Conservation (phyloP, 805 yeast species). For the Wickerhamomyces xylosicus region DNA sequence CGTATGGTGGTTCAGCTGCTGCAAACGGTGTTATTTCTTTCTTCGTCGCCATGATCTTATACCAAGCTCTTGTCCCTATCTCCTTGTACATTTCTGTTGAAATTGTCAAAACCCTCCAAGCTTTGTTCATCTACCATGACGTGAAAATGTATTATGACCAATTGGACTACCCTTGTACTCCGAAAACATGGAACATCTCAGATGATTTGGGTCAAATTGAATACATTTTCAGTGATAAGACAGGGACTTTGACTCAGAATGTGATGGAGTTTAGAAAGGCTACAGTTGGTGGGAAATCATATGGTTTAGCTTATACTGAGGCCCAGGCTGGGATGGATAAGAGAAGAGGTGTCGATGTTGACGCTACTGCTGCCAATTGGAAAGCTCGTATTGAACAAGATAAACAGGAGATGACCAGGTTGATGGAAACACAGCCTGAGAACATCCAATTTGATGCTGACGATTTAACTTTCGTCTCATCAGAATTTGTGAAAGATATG, state of each 20-base stretch:
- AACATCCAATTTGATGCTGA: constrained; percentile 37
- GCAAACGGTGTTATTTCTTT: constrained; percentile 63
- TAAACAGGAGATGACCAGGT: too few species aligned
- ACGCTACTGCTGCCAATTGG: constrained; percentile 30
- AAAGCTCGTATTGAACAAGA: too few species aligned
- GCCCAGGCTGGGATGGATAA: constrained; percentile 72
- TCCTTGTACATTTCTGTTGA: constrained; percentile 76
- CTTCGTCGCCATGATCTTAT: constrained; percentile 66
- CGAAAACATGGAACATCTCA: constrained; percentile 77
- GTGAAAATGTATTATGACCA: constrained; percentile 56
- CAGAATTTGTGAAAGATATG: constrained; percentile 54
- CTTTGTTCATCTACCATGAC: constrained; percentile 71
- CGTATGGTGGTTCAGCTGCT: constrained; percentile 55
- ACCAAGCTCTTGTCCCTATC: constrained; percentile 75
- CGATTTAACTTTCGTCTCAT: constrained; percentile 62
- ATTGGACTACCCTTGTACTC: constrained; percentile 73
- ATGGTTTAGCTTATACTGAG: constrained; percentile 78
- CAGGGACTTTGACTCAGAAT: constrained; percentile 78
- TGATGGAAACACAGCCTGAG: too few species aligned
- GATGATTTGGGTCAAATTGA: constrained; percentile 85
- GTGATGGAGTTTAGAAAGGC: constrained; percentile 81
- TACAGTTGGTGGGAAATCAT: constrained; percentile 60
- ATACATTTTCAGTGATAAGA: constrained; percentile 75
- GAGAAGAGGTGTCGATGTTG: constrained; percentile 69
- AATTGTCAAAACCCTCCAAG: constrained; percentile 74